Evolutionary conservation across 1,139 yeast species (phyloP), one percentile per base, ranked within the genome.

Genomic region (Suhomyces guaymorum): DNA sequence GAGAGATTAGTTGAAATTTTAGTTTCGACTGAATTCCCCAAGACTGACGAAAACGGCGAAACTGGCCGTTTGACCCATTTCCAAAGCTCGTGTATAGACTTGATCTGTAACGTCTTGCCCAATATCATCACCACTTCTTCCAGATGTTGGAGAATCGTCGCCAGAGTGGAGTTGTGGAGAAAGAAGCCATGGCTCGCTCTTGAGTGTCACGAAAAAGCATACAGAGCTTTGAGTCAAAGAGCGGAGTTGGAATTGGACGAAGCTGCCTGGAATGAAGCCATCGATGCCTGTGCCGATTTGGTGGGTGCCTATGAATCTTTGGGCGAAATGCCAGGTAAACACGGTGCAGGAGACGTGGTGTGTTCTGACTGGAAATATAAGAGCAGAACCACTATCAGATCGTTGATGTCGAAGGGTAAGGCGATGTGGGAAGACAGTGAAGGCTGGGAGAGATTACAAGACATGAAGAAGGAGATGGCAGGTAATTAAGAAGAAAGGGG

Each of bases 301-400:
- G 81, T 85, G 3, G 88, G 94, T 30, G 95, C 96, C 0, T 92
- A 90, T 56, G 90, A 82, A 51, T 82, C 87, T 5, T 71, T 86
- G 25, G 97, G 97, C 9, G 95, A 85, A 38, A 61, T 78, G 49
- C 90, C 89, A 13, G 97, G 97, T 3, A 84, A 85, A 49, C 78
- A 82, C 48, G 86, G 84, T 17, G 89, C 88, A 3, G 96, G 82
- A 2, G 89, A 85, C 49, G 53, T 84, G 11, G 96, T 92, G 5
- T 89, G 96, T 57, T 78, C 81, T 49, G 96, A 89, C 54, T 90
- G 97, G 97, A 83, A 78, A 52, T 87, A 83, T 61, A 89, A 89
- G 56, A 82, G 95, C 2, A 73, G 80, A 44, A 75, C 85, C 8
- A 69, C 87, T 0, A 72, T 89, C 11, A 73, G 95, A 49, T 75